Conservation (phyloP, 768 basidiomycete genomes). For the Lactarius deliciosus region DNA sequence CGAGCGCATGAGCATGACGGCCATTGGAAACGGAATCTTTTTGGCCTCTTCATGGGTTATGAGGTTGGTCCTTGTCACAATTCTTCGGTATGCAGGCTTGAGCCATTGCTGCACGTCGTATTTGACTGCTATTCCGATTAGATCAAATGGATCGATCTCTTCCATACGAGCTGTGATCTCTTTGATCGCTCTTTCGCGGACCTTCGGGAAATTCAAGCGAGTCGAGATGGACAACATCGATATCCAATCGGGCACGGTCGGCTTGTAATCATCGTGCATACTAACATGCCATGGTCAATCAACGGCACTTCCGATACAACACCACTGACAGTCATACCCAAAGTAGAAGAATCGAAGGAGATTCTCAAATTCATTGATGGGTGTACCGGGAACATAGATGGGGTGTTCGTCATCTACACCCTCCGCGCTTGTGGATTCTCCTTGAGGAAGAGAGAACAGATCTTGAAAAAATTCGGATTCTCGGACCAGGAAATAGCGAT, state of each 20-base stretch:
- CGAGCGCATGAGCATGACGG: constrained; percentile 23
- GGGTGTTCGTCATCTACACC: constrained; percentile 30
- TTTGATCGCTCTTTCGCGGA: constrained; percentile 26
- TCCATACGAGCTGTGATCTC: constrained; percentile 21
- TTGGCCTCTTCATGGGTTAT: constrained; percentile 14
- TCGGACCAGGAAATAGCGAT: constrained; percentile 27
- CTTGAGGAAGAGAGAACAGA: constrained; percentile 28
- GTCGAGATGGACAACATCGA: constrained; percentile 27
- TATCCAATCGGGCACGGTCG: constrained; percentile 26
- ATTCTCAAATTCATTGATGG: constrained; percentile 23
- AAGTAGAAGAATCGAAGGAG: constrained; percentile 30
- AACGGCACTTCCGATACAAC: neutral
- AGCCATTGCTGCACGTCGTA: constrained; percentile 31
- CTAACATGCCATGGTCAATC: constrained; percentile 13
- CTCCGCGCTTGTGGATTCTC: constrained; percentile 22
- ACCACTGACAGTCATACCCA: constrained; percentile 18
- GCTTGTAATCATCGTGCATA: constrained; percentile 15
- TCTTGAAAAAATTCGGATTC: constrained; percentile 29
- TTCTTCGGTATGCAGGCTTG: constrained; percentile 21
- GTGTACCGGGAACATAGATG: constrained; percentile 24
- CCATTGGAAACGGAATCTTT: constrained; percentile 11
- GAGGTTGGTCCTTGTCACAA: constrained; percentile 8
- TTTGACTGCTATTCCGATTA: constrained; percentile 28
- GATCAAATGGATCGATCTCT: constrained; percentile 24
- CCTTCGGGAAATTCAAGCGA: constrained; percentile 22